Evolutionary conservation across 108 stramenopile species (phyloP), one percentile per base, ranked within the genome.

Genomic region (Tribonema minus): DNA sequence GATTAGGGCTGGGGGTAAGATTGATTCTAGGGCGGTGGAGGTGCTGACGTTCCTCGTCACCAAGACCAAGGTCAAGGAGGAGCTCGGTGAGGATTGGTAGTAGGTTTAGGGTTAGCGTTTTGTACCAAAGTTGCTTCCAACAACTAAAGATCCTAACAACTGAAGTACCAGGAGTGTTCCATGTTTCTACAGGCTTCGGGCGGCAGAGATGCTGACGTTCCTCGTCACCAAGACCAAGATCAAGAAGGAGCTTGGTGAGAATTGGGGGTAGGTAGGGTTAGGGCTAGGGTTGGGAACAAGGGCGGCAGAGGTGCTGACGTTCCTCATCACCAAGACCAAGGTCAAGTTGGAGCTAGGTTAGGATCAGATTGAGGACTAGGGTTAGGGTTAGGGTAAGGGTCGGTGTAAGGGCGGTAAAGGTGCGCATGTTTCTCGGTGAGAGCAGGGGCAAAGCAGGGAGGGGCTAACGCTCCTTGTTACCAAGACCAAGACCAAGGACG

Each of bases 21-120:
- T n/a, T n/a, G n/a, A n/a, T n/a, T n/a, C n/a, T n/a, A n/a, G 96
- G 38, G 94, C 93, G 27, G 82, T 97, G 5, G 96, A 97, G 87
- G 92, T 96, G 28, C 82, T 96, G 46, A 81, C 89, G 4, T 94
- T 93, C 68, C 90, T 96, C 4, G 82, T 87, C 33, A 86, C 91
- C 37, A 92, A 92, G 67, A 94, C 96, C 3, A 80, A 67, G 95
- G 96, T n/a, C 91, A 90, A 81, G 75, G 88, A 78, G 26, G 76
- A 78, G 37, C 76, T 78, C 9, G 46, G 46, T 54, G 20, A 54
- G 46, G 20, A 54, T n/a, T n/a, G n/a, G n/a, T n/a, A n/a, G n/a
- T n/a, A n/a, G n/a, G n/a, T n/a, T n/a, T n/a, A n/a, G n/a, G n/a
- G n/a, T n/a, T n/a, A n/a, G n/a, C n/a, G n/a, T n/a, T n/a, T n/a